Evolutionary conservation across 2,329 filamentous ascomycete species (phyloP), one percentile per base, ranked within the genome.

Genomic region (Diaporthe caulivora): DNA sequence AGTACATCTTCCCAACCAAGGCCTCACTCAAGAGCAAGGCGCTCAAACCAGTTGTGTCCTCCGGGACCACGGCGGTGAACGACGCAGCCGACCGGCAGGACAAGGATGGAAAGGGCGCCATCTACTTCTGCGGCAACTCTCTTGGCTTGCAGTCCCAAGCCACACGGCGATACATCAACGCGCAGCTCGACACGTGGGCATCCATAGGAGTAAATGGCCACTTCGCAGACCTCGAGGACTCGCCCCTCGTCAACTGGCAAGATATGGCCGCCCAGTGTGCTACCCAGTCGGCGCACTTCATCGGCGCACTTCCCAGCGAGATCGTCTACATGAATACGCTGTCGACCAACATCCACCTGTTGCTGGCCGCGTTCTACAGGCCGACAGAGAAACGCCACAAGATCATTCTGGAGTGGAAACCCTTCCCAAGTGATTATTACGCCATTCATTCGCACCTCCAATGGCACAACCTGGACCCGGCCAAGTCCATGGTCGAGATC

Each of bases 81-180:
- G 70, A 70, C 37, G 62, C 40, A 11, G 51, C 24, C 21, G 58
- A 18, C 11, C 40, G 37, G 26, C 51, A 54, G 6, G 68, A 37
- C 31, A n/a, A 71, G 60, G 64, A 51, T 31, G 26, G 44, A 6
- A 37, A 71, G 17, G 31, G 54, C 8, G 89, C 88, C 74, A 92
- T 94, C 74, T 98, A 98, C 82, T 91, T 98, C 76, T 96, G 95
- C 77, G 95, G 95, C 72, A 97, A 98, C 84, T 97, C 95, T 0
- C 88, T 98, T 1, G 95, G 95, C 49, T 89, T 96, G 5, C 95
- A 98, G 81, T 95, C 95, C 57, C 91, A 89, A 75, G 88, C 89
- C 18, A 91, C 92, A 0, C 86, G 89, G 24, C 84, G 87, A 21
- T 92, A 94, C 75, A 84, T 97, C 75, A 86, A 92, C 58, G 88